These are phyloP conservation scores for Didymella segeticola DNA, from an alignment of 2,329 filamentous ascomycete species.

Conservation along the genomic window DNA sequence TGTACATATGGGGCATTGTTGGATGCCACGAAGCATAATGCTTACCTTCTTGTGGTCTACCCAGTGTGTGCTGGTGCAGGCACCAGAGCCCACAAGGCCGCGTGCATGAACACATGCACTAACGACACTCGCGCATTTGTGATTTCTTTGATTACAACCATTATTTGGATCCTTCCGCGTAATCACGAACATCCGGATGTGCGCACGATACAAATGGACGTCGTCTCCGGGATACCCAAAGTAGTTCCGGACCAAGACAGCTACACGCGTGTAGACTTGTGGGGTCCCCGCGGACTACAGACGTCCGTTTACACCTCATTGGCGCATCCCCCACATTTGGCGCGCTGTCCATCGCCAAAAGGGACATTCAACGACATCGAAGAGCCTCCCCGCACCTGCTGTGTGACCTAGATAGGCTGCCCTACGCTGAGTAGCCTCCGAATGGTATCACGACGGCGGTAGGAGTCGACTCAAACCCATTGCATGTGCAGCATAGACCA, in stretches of 20 bases:
- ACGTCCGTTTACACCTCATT: conserved; percentile 4
- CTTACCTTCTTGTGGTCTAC: neutral
- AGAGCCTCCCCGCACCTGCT: conserved; percentile 5
- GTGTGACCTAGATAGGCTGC: neutral
- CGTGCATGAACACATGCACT: neutral
- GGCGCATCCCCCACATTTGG: neutral
- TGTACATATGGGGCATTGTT: neutral
- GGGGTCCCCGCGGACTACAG: conserved; percentile 8
- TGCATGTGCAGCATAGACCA: neutral
- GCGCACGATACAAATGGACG: too few relatives aligned
- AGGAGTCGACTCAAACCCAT: neutral
- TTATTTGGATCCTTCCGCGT: too few relatives aligned
- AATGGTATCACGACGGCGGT: neutral
- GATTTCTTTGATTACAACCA: too few relatives aligned
- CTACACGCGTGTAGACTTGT: conserved; percentile 17
- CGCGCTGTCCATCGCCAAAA: neutral
- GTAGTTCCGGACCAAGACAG: conserved; percentile 12
- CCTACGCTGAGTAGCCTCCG: too few relatives aligned
- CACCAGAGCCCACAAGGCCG: neutral
- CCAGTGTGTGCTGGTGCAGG: neutral
- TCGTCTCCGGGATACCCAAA: conserved; percentile 13
- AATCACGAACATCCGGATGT: too few relatives aligned
- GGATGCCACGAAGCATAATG: neutral
- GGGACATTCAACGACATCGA: neutral
- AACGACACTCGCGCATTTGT: neutral